Conservation (phyloP, 371 early-diverging fungal genomes). For the Mucor circinelloides region DNA sequence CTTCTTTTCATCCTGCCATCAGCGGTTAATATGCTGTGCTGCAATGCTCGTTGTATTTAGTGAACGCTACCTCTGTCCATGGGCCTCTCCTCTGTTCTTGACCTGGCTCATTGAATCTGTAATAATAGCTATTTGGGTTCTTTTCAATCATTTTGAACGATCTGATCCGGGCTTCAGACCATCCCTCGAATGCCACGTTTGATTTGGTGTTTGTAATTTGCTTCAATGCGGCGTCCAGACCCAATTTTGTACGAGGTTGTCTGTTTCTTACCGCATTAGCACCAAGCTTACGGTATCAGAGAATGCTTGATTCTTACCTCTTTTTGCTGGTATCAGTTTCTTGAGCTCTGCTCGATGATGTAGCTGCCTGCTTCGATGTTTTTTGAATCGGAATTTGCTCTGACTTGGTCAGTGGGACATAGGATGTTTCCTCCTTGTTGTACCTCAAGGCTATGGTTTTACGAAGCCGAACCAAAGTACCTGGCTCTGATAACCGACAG, state of each 20-base stretch:
- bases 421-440: conserved; percentile 35
- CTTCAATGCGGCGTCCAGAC: conserved; percentile 84
- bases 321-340: too few relatives aligned
- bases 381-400: conserved; percentile 55
- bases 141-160: conserved; percentile 87
- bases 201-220: conserved; percentile 70
- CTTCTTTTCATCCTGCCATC: conserved; percentile 67
- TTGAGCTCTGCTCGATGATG: too few relatives aligned
- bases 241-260: conserved; percentile 73
- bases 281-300: background rate
- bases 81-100: conserved; percentile 87
- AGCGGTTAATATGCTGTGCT: background rate
- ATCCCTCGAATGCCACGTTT: conserved; percentile 86
- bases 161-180: conserved; percentile 89
- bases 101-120: conserved; percentile 94
- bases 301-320: too few relatives aligned
- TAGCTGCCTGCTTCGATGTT: background rate
- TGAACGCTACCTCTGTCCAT: conserved; percentile 70
- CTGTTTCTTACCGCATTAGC: conserved; percentile 13
- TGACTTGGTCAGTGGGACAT: conserved; percentile 59
- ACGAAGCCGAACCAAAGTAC: conserved; percentile 67
- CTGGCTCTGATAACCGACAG: conserved; percentile 70
- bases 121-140: conserved; percentile 93
- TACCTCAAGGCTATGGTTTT: conserved; percentile 68
- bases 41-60: background rate